Base-by-base conservation (phyloP, 78 protist species). In the Speleostelium caveatum region DNA sequence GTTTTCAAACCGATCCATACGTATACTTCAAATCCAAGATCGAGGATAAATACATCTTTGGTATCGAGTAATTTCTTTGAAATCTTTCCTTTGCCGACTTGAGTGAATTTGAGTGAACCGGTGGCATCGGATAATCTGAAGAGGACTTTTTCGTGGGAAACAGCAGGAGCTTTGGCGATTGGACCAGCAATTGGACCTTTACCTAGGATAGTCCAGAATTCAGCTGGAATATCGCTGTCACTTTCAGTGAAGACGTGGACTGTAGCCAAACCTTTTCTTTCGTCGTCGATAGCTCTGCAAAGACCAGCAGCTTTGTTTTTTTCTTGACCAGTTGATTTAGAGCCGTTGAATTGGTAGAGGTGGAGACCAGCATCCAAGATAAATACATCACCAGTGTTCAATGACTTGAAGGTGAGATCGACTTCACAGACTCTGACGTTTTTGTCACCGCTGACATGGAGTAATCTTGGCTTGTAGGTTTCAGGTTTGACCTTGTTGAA, bases 21-120 rank as follows among this genome's bases (percentile, higher is more conserved):
- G 33, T 56, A 79, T 42, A 91, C n/a, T 62, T 73, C 94, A 24
- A 28, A 67, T 10, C 88, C 94, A 76, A 35, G 55, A 69, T 91
- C 94, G 36, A 91, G 17, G 94, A 91, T 22, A 32, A 91, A 91
- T 30, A 73, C 94, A 45, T 91, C 94, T 16, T 91, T 78, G 65
- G 67, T 39, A 41, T 91, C 83, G 12, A 91, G n/a, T 26, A 2
- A 2, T 7, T 32, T 36, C 14, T 32, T 5, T 21, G 42, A 14
- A 74, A 69, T 5, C 55, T 66, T 74, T 10, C 76, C 76, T 22
- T 36, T 21, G 73, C 74, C 85, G 30, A 80, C 94, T 73, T 75
- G 59, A 38, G 69, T 62, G 35, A 91, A 59, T 1, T 2, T 22
- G 28, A 83, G 16, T 28, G 66, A 49, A 14, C 90, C 90, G 17